These are phyloP conservation scores for Phytophthora aleatoria DNA, from an alignment of 352 stramenopile species.

Conservation along the genomic window DNA sequence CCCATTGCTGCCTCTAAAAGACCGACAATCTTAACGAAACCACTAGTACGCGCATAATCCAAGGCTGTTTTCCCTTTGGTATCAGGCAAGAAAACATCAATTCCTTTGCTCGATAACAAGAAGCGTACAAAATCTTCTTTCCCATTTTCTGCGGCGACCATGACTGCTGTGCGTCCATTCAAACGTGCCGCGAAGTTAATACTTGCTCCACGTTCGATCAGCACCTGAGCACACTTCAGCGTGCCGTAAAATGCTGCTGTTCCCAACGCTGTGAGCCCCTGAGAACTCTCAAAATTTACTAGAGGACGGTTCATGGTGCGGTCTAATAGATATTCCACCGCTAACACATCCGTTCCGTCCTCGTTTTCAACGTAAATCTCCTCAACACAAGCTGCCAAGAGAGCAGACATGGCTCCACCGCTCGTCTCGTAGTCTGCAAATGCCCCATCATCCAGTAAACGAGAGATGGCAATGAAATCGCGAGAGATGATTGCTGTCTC, in stretches of 20 bases:
- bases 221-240: slow-evolving; percentile 49
- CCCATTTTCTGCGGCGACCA: slow-evolving; percentile 57
- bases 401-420: slow-evolving; percentile 37
- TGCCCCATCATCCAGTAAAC: slow-evolving; percentile 58
- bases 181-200: slow-evolving; percentile 46
- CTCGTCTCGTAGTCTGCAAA: slow-evolving; percentile 73
- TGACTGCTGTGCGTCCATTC: slow-evolving; percentile 56
- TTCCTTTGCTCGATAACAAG: slow-evolving; percentile 42
- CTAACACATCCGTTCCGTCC: slow-evolving; percentile 57
- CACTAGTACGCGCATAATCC: slow-evolving; percentile 37
- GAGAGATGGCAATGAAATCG: slow-evolving; percentile 44
- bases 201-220: slow-evolving; percentile 58
- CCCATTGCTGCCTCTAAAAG: slow-evolving; percentile 54
- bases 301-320: slow-evolving; percentile 52
- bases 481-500: slow-evolving; percentile 49
- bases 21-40: slow-evolving; percentile 37
- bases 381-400: slow-evolving; percentile 63
- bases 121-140: slow-evolving; percentile 60
- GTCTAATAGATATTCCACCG: slow-evolving; percentile 64
- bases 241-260: slow-evolving; percentile 54
- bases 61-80: slow-evolving; percentile 44
- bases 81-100: slow-evolving; percentile 48
- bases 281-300: slow-evolving; percentile 69
- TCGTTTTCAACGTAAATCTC: slow-evolving; percentile 63
- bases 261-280: slow-evolving; percentile 47